Evolutionary conservation across 2,329 filamentous ascomycete species (phyloP), one percentile per base, ranked within the genome.

Genomic region (Fusarium longipes): DNA sequence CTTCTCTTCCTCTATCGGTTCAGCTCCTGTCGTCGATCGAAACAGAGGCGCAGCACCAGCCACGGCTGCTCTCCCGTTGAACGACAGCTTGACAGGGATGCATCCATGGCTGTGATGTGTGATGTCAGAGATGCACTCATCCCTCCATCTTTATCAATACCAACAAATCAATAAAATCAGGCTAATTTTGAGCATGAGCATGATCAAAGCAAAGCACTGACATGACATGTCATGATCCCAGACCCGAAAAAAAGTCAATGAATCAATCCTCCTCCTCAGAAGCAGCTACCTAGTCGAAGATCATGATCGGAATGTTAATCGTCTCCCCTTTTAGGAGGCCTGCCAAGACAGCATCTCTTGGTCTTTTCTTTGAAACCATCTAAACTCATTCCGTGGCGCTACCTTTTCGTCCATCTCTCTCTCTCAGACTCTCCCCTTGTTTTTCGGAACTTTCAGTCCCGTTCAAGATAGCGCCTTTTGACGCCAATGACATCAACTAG

Each of bases 281-380:
- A 6, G 9, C 25, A 27, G 25, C 25, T 25, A 44, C 50, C 40
- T 38, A 49, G 25, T 53, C 20, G 57, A 55, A 55, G 65, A 68
- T 68, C 65, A 35, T 29, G 65, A 52, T 63, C 51, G 63, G 65
- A 69, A 68, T 63, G 65, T 43, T 49, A 68, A 67, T 63, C 61
- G 38, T 54, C 52, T 38, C 51, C 65, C 51, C 35, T 50, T 48
- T 43, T 43, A 63, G 63, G 57, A 49, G 11, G 10, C 25, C 35
- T 49, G 60, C 60, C 50, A 68, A 66, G 65, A 18, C 32, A 18
- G 22, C 30, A 47, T 67, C 51, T 49, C 36, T 49, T 57, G 35
- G 45, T 24, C 30, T 44, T 27, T 14, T 35, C 58, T 50, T 40
- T n/a, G 27, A 49, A 38, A 52, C 47, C 39, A 38, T 51, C 60